Base-by-base conservation (phyloP, 2,329 filamentous ascomycete genomes). In the Fusarium proliferatum region DNA sequence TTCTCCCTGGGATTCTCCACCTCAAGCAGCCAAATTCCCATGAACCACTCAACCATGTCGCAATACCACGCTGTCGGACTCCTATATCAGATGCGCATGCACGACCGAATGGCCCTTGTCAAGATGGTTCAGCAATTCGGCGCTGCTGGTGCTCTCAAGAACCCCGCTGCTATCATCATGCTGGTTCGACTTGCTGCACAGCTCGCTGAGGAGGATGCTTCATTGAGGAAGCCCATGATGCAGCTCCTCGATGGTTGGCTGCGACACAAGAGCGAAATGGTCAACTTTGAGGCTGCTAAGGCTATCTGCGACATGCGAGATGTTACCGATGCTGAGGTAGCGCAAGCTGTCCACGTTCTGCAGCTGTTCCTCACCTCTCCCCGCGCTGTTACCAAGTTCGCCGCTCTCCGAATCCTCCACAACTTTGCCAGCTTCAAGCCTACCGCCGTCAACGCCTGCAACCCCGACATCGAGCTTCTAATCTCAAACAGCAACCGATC, bases 71-170 rank as follows among this genome's bases (percentile, higher is more conserved):
- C 96, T 73, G 97, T 99, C 85, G 96, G 96, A 73, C 89, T 99
- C 61, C 85, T 99, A 49, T 99, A 98, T 83, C 96, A 98, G 85
- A 98, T 98, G 94, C 93, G 96, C 80, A 93, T 93, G 79, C 95
- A 98, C 82, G 96, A 99, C 83, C 91, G 96, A 79, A 99, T 99
- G 96, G 95, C 96, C 28, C 86, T 99, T 78, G 96, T 98, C 69
- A 99, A 99, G 89, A 98, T 99, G 96, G 96, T 99, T n/a, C 96
- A 99, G 86, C 96, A 99, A 83, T 98, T 98, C 81, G 95, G 95
- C 59, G 92, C 92, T 60, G 90, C 95, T 21, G 96, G 96, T 66
- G 94, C 94, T 16, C 92, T 98, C 71, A 98, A 98, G 90, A 98
- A 94, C 83, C 95, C 96, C 26, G 94, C 96, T 68, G 96, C 95